Percentiles rank a stretch among this genome's conserved stretches.
Conservation (phyloP, 208 protist genomes). For the Leishmania turanica region DNA sequence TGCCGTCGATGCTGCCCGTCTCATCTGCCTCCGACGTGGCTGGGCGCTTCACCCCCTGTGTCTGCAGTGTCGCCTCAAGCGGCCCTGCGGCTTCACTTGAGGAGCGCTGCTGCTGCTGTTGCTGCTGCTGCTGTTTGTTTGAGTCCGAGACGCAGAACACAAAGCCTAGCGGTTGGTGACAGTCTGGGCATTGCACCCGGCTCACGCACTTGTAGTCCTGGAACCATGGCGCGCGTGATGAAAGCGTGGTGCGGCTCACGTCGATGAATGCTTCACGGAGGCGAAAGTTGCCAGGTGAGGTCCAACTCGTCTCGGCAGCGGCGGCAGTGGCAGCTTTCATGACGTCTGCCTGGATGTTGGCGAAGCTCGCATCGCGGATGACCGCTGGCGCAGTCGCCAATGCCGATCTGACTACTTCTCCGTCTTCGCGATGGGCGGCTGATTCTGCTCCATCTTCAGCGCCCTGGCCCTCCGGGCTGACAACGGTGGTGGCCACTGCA, state of each 20-base stretch:
- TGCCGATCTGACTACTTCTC: neutral
- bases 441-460: neutral
- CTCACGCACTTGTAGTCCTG: constrained; percentile 45
- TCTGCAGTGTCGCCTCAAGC: neutral
- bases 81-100: neutral
- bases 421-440: neutral
- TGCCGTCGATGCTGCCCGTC: constrained; percentile 7
- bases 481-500: constrained; percentile 28
- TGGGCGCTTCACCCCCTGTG: constrained; percentile 26
- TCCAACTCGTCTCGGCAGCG: constrained; percentile 40
- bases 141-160: constrained; percentile 43
- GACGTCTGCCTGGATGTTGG: constrained; percentile 34
- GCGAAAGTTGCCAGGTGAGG: constrained; percentile 69
- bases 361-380: constrained; percentile 18
- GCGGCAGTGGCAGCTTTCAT: constrained; percentile 35
- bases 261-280: constrained; percentile 72
- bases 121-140: neutral
- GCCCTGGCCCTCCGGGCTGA: neutral
- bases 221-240: constrained; percentile 70
- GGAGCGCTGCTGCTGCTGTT: neutral
- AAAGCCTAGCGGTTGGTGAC: constrained; percentile 74
- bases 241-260: constrained; percentile 63
- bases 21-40: constrained; percentile 5
- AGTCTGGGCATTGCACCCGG: constrained; percentile 78
- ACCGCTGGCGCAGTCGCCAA: constrained; percentile 16